Base-by-base conservation (phyloP, 805 yeast genomes). In the Kodamaea fukazawae region DNA sequence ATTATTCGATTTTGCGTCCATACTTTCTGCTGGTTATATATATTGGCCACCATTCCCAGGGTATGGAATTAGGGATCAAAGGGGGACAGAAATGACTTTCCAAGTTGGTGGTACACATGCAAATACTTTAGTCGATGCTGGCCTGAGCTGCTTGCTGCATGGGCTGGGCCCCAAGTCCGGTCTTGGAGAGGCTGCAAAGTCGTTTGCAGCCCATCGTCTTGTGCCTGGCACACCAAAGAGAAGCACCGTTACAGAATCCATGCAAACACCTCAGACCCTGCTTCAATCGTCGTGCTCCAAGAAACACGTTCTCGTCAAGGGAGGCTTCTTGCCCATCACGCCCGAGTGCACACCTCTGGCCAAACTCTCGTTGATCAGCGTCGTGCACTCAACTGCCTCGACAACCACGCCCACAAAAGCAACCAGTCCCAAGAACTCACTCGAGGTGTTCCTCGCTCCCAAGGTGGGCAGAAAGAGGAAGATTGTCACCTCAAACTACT, bases 291-390 rank as follows among this genome's bases (percentile, higher is more conserved):
- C 23, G n/a, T n/a, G n/a, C 8, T 6, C 23, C 5, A 20, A 20
- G 8, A 20, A 20, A 8, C 23, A 20, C 16, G 3, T 38, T 16
- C 25, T 36, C 6, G n/a, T 29, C 34, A 35, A 32, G 15, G 13
- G 30, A 4, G 30, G 32, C 22, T 40, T 34, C 23, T 41, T 50
- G 23, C 59, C 62, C 15, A 46, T 52, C 7, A 53, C 66, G 5
- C 67, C 67, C 2, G 65, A 60, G 29, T 50, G 51, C 49, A 63
- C 67, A 8, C 69, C 69, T 3, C 61, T 57, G 14, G 50, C 50
- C 26, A 35, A 28, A 17, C 26, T 22, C 13, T 18, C 32, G 26
- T 25, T 15, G 12, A n/a, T 18, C 13, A 29, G 22, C 6, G 29
- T 20, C 9, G 23, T 32, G 25, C 12, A 18, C 9, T 34, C 30